Evolutionary conservation across 2,329 filamentous ascomycete species (phyloP).

Genomic region (Tolypocladium nubicola): DNA sequence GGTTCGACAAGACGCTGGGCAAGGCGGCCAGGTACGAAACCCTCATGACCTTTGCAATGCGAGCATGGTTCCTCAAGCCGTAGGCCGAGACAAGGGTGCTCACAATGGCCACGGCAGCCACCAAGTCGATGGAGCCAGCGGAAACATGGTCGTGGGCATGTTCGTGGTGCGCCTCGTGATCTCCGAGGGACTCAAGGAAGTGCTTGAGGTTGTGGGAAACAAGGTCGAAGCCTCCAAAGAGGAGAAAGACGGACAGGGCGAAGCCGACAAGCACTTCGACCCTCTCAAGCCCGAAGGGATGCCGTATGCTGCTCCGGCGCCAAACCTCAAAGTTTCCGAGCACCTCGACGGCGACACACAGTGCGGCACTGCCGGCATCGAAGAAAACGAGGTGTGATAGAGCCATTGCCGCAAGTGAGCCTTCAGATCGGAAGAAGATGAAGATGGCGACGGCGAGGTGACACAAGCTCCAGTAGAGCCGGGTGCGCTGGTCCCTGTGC

Average conservation of each 20-base stretch:
- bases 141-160: slow-evolving; percentile 57
- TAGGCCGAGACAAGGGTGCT: slow-evolving; percentile 82
- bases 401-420: slow-evolving; percentile 82
- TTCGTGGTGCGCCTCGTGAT: slow-evolving; percentile 62
- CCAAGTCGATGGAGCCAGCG: slow-evolving; percentile 69
- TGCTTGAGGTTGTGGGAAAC: slow-evolving; percentile 92
- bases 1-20: slow-evolving; percentile 83
- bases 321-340: slow-evolving; percentile 96
- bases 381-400: slow-evolving; percentile 91
- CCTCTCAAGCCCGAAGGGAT: slow-evolving; percentile 87
- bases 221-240: slow-evolving; percentile 96
- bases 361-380: slow-evolving; percentile 81
- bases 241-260: slow-evolving; percentile 86
- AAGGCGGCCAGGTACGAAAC: slow-evolving; percentile 73
- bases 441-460: slow-evolving; percentile 76
- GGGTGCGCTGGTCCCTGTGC: slow-evolving; percentile 73
- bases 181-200: slow-evolving; percentile 55
- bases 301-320: slow-evolving; percentile 82
- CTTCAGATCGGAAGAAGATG: slow-evolving; percentile 76
- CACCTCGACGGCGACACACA: slow-evolving; percentile 88
- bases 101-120: slow-evolving; percentile 69
- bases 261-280: slow-evolving; percentile 92
- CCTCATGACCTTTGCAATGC: slow-evolving; percentile 85
- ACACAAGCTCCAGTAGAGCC: slow-evolving; percentile 82
- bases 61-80: slow-evolving; percentile 77